Evolutionary conservation across 306 rosid species (phyloP).

Genomic region (Rosa rugosa): DNA sequence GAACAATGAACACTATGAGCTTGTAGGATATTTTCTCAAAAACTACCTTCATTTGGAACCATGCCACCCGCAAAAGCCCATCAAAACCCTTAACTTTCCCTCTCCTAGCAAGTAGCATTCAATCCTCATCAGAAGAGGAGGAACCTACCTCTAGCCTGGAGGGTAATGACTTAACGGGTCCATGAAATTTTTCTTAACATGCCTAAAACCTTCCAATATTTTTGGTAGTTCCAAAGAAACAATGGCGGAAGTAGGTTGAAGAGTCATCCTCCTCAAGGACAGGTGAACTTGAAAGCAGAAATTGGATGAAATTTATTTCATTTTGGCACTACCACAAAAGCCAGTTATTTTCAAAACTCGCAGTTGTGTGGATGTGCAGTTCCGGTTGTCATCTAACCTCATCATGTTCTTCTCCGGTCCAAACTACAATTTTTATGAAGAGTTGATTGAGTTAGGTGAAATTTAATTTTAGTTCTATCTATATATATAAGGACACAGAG

Average conservation of each 20-base stretch:
- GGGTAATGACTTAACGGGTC: not conserved
- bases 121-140: not conserved
- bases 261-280: conserved; percentile 48
- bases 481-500: not conserved
- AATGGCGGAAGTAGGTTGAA: conserved; percentile 29
- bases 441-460: not conserved
- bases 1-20: too few relatives aligned
- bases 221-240: not conserved
- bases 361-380: conserved; percentile 29
- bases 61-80: too few relatives aligned
- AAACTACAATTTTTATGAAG: not conserved
- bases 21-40: too few relatives aligned
- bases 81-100: too few relatives aligned
- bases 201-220: not conserved
- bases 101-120: not conserved
- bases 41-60: too few relatives aligned
- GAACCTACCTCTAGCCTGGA: too few relatives aligned
- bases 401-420: not conserved
- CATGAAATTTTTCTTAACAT: not conserved
- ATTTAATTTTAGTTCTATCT: not conserved
- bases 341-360: conserved; percentile 42
- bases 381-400: conserved; percentile 31
- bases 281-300: conserved; percentile 44
- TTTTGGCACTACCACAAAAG: conserved; percentile 29
- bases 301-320: conserved; percentile 47